Percentiles rank a stretch among this genome's conserved stretches.
Evolutionary conservation across 495 filamentous ascomycete species (phyloP).

Genomic region (Penicillium tannophilum): DNA sequence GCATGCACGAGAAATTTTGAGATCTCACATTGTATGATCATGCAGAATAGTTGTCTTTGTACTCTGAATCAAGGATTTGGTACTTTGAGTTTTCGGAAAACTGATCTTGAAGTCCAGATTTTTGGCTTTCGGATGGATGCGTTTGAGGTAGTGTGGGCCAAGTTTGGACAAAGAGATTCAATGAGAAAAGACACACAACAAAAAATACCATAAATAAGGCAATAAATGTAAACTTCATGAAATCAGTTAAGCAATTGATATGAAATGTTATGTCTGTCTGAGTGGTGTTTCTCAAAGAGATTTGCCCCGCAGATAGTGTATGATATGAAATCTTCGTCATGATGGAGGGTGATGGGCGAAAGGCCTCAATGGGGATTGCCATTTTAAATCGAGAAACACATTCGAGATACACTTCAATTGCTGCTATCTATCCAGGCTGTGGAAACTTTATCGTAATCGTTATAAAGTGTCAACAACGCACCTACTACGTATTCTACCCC

Average conservation of each 20-base stretch:
- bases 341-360: background rate
- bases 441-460: too few species aligned
- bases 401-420: too few species aligned
- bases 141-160: background rate
- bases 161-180: background rate
- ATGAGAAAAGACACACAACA: background rate
- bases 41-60: background rate
- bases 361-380: background rate
- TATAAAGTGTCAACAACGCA: too few species aligned
- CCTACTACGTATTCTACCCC: background rate
- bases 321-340: background rate
- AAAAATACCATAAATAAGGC: background rate
- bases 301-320: background rate
- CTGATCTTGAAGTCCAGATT: background rate
- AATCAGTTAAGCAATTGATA: background rate
- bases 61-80: background rate
- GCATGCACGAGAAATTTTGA: too few species aligned
- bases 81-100: background rate
- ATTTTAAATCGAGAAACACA: too few species aligned
- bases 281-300: background rate
- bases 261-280: background rate
- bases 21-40: background rate
- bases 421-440: background rate
- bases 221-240: background rate
- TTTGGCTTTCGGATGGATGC: background rate